phyloP scores from a whole-genome alignment of 306 rosid species.

The Medicago ruthenica region DNA sequence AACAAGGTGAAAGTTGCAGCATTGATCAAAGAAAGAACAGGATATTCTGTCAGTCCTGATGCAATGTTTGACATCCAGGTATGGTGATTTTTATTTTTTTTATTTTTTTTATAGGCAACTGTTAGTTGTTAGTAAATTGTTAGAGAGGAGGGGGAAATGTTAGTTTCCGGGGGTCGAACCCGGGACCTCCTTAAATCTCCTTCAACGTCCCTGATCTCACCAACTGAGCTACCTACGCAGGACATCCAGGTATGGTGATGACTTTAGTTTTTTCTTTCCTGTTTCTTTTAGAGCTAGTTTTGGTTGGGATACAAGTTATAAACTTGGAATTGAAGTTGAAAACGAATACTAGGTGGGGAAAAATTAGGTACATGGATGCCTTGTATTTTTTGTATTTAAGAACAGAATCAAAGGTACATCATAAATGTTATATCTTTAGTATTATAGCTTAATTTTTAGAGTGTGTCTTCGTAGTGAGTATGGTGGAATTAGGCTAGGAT shows the following conservation, averaged over 20 bases:
- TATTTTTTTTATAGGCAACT: too few species aligned
- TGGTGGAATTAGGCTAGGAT: not conserved
- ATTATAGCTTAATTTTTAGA: conserved; percentile 17
- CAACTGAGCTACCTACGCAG: too few species aligned
- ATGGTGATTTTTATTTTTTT: conserved; percentile 6
- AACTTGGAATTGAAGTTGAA: too few species aligned
- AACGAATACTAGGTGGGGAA: too few species aligned
- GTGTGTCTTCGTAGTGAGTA: not conserved
- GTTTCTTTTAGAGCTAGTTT: too few species aligned
- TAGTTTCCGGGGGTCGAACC: too few species aligned
- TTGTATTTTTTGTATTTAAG: not conserved
- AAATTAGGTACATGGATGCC: conserved; percentile 13
- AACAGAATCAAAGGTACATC: conserved; percentile 20
- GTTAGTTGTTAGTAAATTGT: too few species aligned
- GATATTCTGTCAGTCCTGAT: conserved; percentile 89
- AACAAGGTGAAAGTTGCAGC: conserved; percentile 85
- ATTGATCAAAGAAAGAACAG: conserved; percentile 80
- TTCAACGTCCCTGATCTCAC: too few species aligned
- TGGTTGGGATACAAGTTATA: too few species aligned
- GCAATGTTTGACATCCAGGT: conserved; percentile 98
- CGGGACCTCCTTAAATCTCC: too few species aligned
- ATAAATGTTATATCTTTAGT: not conserved
- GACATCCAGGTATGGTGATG: conserved; percentile 81
- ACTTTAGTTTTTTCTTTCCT: too few species aligned
- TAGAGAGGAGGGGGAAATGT: too few species aligned